Evolutionary conservation across 179 eudicot genomes (phyloP), one percentile per base, ranked within the genome.

Genomic region (Carnegiea gigantea): DNA sequence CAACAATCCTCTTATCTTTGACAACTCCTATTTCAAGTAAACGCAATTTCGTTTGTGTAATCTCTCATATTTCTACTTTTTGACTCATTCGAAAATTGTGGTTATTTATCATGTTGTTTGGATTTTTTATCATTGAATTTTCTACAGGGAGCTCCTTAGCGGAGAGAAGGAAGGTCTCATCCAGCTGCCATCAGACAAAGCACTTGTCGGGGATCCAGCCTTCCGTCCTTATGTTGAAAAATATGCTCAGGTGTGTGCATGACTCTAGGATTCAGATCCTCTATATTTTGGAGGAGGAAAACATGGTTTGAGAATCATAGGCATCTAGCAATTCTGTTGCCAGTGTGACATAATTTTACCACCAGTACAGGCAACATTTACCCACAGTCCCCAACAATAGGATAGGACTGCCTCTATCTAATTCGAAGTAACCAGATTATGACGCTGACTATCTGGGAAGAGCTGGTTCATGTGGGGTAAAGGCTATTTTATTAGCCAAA

Each of bases 141-240:
- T 49, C 18, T 4, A 77, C 81, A 93, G 98, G 87, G 94, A 90
- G 78, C 94, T 93, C 24, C 82, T 93, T 17, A 86, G 81, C 57
- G 98, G 98, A 1, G 94, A 93, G 87, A 92, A 91, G 81, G 93
- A 93, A 78, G 98, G 92, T 36, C 91, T 92, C 21, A 73, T 92
- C 51, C 91, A 91, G 90, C 90, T 92, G 62, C 94, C 96, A 72
- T 86, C 94, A 6, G 97, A 93, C 88, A 92, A 92, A 84, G 92
- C 91, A 74, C 93, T 93, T 48, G 84, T 93, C 5, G 72, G 80
- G 1, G 94, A 93, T 86, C 88, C 91, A 17, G 86, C 80, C 46
- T 93, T 93, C 86, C 92, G 92, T 71, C 92, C 97, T 64, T 87
- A 89, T 49, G 93, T 93, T 28, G 96, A 92, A 40, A 93, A 89